phyloP scores from a whole-genome alignment of 1,139 yeast species.

The Sugiyamaella castrensis region DNA sequence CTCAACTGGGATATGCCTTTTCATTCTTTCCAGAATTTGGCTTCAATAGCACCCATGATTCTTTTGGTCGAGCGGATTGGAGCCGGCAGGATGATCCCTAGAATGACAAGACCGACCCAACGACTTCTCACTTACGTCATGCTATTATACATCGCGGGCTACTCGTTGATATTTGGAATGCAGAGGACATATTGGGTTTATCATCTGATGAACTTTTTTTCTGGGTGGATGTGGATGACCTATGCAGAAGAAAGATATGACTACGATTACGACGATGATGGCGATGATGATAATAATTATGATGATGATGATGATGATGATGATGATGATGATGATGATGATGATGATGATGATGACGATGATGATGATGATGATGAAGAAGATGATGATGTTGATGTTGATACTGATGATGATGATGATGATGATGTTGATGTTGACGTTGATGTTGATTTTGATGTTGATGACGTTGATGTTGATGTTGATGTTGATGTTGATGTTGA shows the following conservation, averaged over 20 bases:
- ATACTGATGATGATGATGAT: too few species aligned
- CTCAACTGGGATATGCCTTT: constrained; percentile 34
- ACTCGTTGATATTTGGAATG: constrained; percentile 35
- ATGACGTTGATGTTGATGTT: too few species aligned
- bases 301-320: background rate
- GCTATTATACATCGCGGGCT: constrained; percentile 30
- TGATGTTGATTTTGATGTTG: too few species aligned
- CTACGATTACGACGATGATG: too few species aligned
- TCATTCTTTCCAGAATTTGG: constrained; percentile 31
- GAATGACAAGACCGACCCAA: constrained; percentile 20
- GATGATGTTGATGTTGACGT: too few species aligned
- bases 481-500: too few species aligned
- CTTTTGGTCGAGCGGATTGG: constrained; percentile 31
- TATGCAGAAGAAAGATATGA: constrained; percentile 6
- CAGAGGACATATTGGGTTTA: constrained; percentile 37
- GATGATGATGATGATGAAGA: too few species aligned
- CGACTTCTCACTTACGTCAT: constrained; percentile 26
- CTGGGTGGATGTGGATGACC: constrained; percentile 28
- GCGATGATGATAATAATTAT: too few species aligned
- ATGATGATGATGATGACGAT: background rate
- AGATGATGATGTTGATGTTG: too few species aligned
- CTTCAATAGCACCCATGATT: constrained; percentile 35
- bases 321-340: too few species aligned
- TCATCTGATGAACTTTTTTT: constrained; percentile 32
- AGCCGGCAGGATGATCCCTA: constrained; percentile 33